Base-by-base conservation (phyloP, 192 early-diverging fungal species). In the Dispira simplex region DNA sequence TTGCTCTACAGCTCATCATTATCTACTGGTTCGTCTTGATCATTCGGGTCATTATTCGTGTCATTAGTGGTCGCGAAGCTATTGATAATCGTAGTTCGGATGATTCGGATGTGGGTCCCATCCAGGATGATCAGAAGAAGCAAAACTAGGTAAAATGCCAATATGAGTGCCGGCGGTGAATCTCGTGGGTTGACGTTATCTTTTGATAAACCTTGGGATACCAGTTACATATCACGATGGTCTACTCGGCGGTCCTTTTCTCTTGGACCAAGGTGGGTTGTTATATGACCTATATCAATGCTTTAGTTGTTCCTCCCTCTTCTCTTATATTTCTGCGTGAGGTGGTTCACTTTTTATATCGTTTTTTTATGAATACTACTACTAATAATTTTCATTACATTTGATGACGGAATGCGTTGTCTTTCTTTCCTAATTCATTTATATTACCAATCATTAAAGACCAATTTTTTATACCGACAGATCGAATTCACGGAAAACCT, bases 11-110 rank as follows among this genome's bases (percentile, higher is more conserved):
- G 71, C 60, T 76, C 9, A 68, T 92, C 28, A 75, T 92, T 45
- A 67, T 88, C 47, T 89, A 84, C 70, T 92, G 90, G 90, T 83
- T 90, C 59, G 62, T 72, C 27, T 73, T 90, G 78, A 86, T 92
- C 64, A 43, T 83, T n/a, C 73, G 69, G 44, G 81, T 89, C 10
- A 72, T 83, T 23, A 59, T 80, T 44, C 68, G 71, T 46, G 83
- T 83, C 20, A 71, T 87, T 39, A 73, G 72, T 26, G 90, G 88
- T 25, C 78, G 78, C 14, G 74, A 68, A 52, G 86, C 85, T 8
- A 77, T 83, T n/a, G 90, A 92, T 62, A 82, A 77, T 46, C 78
- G 88, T 11, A 60, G 58, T 18, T 27, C 58, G 26, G 58, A 44
- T 43, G 58, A 60, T 18, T 27, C 32, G 14, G 58, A 60, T 18